Percentiles rank a stretch among this genome's conserved stretches.
These are phyloP conservation scores for Ustilago hordei DNA, from an alignment of 1,284 basidiomycete genomes.

Conservation along the genomic window DNA sequence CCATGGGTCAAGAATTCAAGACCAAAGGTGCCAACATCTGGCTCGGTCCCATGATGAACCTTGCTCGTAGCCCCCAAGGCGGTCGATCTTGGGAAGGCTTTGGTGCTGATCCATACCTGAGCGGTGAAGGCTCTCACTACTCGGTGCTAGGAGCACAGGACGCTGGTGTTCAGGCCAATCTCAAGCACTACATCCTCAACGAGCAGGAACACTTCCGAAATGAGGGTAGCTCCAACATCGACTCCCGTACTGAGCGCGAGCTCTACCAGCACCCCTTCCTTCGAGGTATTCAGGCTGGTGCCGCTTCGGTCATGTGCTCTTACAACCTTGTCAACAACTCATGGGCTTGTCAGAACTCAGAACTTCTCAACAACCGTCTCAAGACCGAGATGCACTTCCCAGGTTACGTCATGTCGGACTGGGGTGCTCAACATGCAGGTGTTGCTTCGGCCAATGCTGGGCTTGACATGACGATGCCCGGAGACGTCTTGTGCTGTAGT, in stretches of 20 bases:
- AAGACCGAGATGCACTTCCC: conserved; percentile 83
- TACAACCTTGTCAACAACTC: conserved; percentile 74
- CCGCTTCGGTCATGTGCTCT: conserved; percentile 70
- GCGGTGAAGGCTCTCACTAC: conserved; percentile 58
- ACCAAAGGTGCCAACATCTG: conserved; percentile 83
- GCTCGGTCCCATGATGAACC: conserved; percentile 71
- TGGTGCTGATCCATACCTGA: conserved; percentile 62
- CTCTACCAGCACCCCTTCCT: conserved; percentile 66
- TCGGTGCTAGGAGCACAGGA: conserved; percentile 62
- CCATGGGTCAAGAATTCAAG: conserved; percentile 81
- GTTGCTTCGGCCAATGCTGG: conserved; percentile 74
- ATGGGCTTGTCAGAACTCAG: conserved; percentile 76
- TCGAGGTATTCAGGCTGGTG: conserved; percentile 71
- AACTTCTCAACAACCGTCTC: conserved; percentile 78
- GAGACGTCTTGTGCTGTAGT: conserved; percentile 51
- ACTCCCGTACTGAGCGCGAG: conserved; percentile 79
- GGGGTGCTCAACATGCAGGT: conserved; percentile 60
- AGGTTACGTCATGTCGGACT: conserved; percentile 74
- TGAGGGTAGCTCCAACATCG: conserved; percentile 71
- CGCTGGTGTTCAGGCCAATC: conserved; percentile 64
- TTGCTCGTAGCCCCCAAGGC: conserved; percentile 76
- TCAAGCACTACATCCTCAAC: conserved; percentile 70
- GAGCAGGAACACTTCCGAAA: conserved; percentile 68
- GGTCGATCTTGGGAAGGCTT: conserved; percentile 84
- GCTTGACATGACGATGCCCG: conserved; percentile 75